phyloP scores from a whole-genome alignment of 257 asterid genomes.

The Oldenlandia corymbosa region DNA sequence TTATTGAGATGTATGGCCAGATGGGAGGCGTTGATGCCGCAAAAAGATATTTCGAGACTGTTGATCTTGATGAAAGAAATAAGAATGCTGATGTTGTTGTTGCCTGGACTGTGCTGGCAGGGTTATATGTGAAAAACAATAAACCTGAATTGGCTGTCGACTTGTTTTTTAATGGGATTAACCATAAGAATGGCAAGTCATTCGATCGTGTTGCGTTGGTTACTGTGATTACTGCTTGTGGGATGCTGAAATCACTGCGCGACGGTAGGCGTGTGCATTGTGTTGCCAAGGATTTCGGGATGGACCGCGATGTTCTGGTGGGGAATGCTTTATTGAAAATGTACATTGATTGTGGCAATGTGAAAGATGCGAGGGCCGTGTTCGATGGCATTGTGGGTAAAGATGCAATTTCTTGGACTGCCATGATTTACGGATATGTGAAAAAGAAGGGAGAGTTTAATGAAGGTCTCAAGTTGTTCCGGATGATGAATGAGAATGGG shows the following conservation, averaged over 20 bases:
- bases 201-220: slow-evolving; percentile 19
- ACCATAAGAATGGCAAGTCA: not conserved
- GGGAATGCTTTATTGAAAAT: slow-evolving; percentile 28
- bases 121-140: slow-evolving; percentile 19
- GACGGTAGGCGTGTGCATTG: slow-evolving; percentile 23
- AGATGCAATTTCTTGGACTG: slow-evolving; percentile 34
- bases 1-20: slow-evolving; percentile 26
- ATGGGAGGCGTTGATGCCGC: slow-evolving; percentile 24
- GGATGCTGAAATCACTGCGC: slow-evolving; percentile 21
- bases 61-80: not conserved
- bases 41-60: slow-evolving; percentile 14
- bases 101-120: slow-evolving; percentile 30
- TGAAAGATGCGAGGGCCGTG: slow-evolving; percentile 23
- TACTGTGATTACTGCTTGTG: slow-evolving; percentile 30
- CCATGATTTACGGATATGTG: slow-evolving; percentile 25
- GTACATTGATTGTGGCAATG: slow-evolving; percentile 31
- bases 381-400: slow-evolving; percentile 22
- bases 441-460: slow-evolving; percentile 26
- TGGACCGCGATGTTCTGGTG: slow-evolving; percentile 23
- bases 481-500: slow-evolving; percentile 21
- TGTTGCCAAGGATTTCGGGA: slow-evolving; percentile 16
- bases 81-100: slow-evolving; percentile 11
- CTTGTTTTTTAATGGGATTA: slow-evolving; percentile 21
- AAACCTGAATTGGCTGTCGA: slow-evolving; percentile 28
- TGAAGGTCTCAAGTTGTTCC: slow-evolving; percentile 28